Conservation (phyloP, 2,329 filamentous ascomycete genomes). For the Diaporthe destruens region DNA sequence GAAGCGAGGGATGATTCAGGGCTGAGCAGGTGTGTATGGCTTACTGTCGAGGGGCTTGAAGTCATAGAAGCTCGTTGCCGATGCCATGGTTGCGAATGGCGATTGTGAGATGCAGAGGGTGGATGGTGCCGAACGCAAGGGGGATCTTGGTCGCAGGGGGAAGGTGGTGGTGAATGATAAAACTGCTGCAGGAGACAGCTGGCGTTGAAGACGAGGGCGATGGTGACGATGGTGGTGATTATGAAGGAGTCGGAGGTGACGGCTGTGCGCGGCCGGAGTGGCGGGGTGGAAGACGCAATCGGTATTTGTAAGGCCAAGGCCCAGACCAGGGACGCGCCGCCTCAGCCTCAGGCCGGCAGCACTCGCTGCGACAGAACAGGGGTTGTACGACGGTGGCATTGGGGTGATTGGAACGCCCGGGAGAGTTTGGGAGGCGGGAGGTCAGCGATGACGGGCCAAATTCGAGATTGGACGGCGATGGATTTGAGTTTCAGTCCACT, state of each 20-base stretch:
- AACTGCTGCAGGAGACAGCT: slow-evolving; percentile 10
- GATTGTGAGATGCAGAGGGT: slow-evolving; percentile 34
- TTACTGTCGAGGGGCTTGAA: slow-evolving; percentile 86
- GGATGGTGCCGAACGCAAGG: slow-evolving; percentile 25
- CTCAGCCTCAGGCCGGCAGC: slow-evolving; percentile 23
- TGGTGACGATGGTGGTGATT: slow-evolving; percentile 3
- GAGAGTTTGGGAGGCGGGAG: not conserved
- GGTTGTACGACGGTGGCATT: slow-evolving; percentile 16
- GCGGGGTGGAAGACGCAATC: slow-evolving; percentile 29
- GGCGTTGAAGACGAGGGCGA: not conserved
- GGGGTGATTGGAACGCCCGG: slow-evolving; percentile 17
- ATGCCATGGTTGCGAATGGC: slow-evolving; percentile 66
- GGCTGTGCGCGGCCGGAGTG: slow-evolving; percentile 16
- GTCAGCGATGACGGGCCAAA: slow-evolving; percentile 1
- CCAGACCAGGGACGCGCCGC: slow-evolving; percentile 15
- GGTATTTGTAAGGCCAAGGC: slow-evolving; percentile 28
- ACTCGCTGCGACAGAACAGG: no score
- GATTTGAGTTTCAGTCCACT: slow-evolving; percentile 16
- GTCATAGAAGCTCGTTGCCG: slow-evolving; percentile 81
- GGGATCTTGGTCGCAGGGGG: slow-evolving; percentile 32
- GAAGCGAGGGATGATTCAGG: slow-evolving; percentile 5
- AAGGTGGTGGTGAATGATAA: slow-evolving; percentile 28
- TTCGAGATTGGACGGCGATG: slow-evolving; percentile 16
- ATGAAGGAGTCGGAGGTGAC: slow-evolving; percentile 8
- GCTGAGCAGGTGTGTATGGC: slow-evolving; percentile 50